Evolutionary conservation across 2,329 filamentous ascomycete species (phyloP).

Genomic region (Exophiala aquamarina): DNA sequence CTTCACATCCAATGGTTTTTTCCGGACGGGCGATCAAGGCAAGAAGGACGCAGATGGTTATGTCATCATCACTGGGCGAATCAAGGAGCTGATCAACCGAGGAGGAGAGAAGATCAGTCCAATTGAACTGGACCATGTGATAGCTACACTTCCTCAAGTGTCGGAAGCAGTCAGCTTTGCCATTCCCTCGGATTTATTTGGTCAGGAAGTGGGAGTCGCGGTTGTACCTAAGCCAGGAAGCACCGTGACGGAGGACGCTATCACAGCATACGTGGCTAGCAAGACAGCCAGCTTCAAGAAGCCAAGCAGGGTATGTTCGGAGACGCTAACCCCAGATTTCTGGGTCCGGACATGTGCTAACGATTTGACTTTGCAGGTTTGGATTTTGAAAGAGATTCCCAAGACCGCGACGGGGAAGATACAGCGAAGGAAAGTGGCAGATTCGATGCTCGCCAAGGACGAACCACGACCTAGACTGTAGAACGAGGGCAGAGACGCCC

Average conservation of each 20-base stretch:
- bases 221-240: constrained; percentile 70
- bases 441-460: constrained; percentile 75
- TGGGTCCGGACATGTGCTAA: constrained; percentile 1
- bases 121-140: constrained; percentile 80
- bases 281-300: constrained; percentile 81
- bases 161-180: constrained; percentile 81
- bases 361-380: constrained; percentile 46
- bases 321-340: no score
- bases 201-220: constrained; percentile 77
- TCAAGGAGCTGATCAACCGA: constrained; percentile 90
- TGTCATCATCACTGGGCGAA: constrained; percentile 82
- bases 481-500: constrained; percentile 9
- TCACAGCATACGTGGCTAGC: constrained; percentile 68
- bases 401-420: constrained; percentile 94
- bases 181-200: constrained; percentile 77
- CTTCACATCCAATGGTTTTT: constrained; percentile 75
- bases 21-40: constrained; percentile 85
- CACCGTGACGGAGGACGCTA: constrained; percentile 56
- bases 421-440: constrained; percentile 80
- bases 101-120: constrained; percentile 87
- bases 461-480: constrained; percentile 54
- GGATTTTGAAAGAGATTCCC: constrained; percentile 80
- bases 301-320: constrained; percentile 67
- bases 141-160: constrained; percentile 71
- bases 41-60: constrained; percentile 79